These are phyloP conservation scores for Barnettozyma hawaiiensis DNA, from an alignment of 1,139 yeast species.

Conservation along the genomic window DNA sequence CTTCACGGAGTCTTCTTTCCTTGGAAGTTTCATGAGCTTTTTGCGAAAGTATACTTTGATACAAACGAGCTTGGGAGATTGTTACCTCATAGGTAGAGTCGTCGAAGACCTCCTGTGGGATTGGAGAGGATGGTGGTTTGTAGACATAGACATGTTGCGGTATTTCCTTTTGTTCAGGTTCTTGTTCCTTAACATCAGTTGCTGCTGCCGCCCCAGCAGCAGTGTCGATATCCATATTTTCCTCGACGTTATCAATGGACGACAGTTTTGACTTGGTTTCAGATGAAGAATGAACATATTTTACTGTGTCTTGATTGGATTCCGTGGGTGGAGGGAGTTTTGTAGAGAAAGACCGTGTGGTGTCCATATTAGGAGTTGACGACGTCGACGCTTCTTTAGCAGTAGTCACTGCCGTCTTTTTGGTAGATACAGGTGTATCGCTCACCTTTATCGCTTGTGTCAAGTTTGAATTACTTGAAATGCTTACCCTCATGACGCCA, in stretches of 20 bases:
- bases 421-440: background rate
- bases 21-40: slow-evolving; percentile 34
- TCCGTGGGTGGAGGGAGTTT: background rate
- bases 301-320: background rate
- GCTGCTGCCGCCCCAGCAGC: background rate
- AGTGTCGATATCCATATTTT: background rate
- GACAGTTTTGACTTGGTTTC: background rate
- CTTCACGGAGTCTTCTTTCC: slow-evolving; percentile 19
- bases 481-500: slow-evolving; percentile 21
- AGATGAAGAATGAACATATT: background rate
- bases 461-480: background rate
- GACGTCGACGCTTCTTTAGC: background rate
- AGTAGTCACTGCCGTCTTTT: background rate
- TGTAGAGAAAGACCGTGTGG: background rate
- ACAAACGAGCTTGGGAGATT: slow-evolving; percentile 46
- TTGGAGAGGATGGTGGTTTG: slow-evolving; percentile 15
- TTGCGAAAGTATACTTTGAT: slow-evolving; percentile 42
- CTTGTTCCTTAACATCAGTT: slow-evolving; percentile 1
- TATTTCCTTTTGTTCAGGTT: slow-evolving; percentile 9
- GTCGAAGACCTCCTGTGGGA: slow-evolving; percentile 12
- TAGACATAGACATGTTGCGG: slow-evolving; percentile 22
- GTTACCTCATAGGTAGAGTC: slow-evolving; percentile 41
- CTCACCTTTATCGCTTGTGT: background rate
- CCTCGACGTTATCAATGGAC: background rate
- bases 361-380: background rate